Evolutionary conservation across 108 stramenopile species (phyloP), one percentile per base, ranked within the genome.

Genomic region (Asterionellopsis glacialis): DNA sequence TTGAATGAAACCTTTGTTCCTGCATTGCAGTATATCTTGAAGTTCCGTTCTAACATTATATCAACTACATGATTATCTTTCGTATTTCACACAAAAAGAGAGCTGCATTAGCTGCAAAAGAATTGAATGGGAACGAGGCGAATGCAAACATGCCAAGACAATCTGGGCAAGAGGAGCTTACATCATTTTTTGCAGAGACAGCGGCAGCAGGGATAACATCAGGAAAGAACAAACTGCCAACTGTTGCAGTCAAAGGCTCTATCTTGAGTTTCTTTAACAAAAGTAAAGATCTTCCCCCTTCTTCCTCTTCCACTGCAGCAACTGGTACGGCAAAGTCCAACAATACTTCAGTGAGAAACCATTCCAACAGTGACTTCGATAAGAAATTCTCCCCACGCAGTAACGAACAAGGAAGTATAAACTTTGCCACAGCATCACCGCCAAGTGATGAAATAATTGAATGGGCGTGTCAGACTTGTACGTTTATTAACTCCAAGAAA

Each of bases 391-490:
- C 11, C 6, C 62, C 51, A 56, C 4, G 54, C 21, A 45, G n/a
- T n/a, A 44, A 45, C 33, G n/a, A 7, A 39, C 21, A 11, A 56
- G 18, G 48, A 57, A 27, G 18, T 5, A 23, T 14, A 38, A 12
- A 1, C 0, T 11, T 1, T 45, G 0, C 27, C 26, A 50, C 41
- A 23, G 6, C 23, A 9, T 6, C 39, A 38, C 24, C 1, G 2
- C 10, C 23, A 45, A 21, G 10, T 19, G 28, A 13, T 18, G 40
- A 38, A 26, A 38, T 14, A 27, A 0, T 56, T 1, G 43, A 70
- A 47, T 76, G 74, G 74, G 47, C 70, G 22, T 76, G 74, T 41
- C 16, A 51, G 23, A 41, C 60, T 21, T 76, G 74, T 44, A 76
- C 74, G 12, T 72, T 72, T 49, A n/a, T 62, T 11, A 22, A 21